phyloP scores from a whole-genome alignment of 1,284 basidiomycete species.

The Phylloboletellus chloephorus region DNA sequence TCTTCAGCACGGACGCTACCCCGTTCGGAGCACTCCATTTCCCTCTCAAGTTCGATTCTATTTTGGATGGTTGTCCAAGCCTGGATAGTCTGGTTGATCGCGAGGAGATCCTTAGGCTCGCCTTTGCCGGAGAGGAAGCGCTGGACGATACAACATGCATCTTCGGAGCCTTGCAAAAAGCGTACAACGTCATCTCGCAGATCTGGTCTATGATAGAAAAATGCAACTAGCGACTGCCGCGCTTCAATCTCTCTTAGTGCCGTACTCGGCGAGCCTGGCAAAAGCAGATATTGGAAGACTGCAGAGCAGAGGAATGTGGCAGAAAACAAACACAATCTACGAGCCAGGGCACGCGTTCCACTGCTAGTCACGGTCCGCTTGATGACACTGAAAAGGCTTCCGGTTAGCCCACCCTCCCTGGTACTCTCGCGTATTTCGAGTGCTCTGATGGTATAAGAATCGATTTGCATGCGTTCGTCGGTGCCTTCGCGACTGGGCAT shows the following conservation, averaged over 20 bases:
- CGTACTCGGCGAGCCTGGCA: constrained; percentile 79
- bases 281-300: constrained; percentile 11
- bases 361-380: constrained; percentile 78
- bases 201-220: constrained; percentile 61
- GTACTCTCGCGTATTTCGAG: constrained; percentile 82
- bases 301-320: constrained; percentile 1
- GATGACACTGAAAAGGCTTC: constrained; percentile 75
- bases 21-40: constrained; percentile 43
- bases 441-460: constrained; percentile 84
- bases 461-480: constrained; percentile 78
- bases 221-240: constrained; percentile 76
- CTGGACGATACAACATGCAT: constrained; percentile 76
- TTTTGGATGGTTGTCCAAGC: constrained; percentile 51
- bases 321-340: constrained; percentile 64
- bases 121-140: constrained; percentile 71
- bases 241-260: constrained; percentile 67
- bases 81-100: constrained; percentile 57
- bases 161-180: constrained; percentile 57
- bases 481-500: constrained; percentile 56
- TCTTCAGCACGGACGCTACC: constrained; percentile 33
- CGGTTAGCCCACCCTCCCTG: constrained; percentile 65
- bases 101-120: constrained; percentile 58
- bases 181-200: constrained; percentile 66
- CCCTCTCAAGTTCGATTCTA: constrained; percentile 51
- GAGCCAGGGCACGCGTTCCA: constrained; percentile 71